Percentiles rank a stretch among this genome's conserved stretches.
These are phyloP conservation scores for Cicer chorassanicum DNA, from an alignment of 306 rosid genomes.

Conservation along the genomic window DNA sequence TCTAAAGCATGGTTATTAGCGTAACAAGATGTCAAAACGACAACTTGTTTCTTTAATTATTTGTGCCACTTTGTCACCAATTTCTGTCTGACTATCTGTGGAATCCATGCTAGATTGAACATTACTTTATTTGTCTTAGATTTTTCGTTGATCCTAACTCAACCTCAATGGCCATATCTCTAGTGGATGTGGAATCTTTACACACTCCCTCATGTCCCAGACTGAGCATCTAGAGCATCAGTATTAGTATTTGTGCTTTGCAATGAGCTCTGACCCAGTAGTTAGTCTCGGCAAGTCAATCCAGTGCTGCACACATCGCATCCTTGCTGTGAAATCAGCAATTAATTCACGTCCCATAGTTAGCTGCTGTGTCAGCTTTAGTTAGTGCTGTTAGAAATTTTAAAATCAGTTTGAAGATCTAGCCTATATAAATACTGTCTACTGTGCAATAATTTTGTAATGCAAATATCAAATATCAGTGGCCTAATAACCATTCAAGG, in stretches of 20 bases:
- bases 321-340: background rate
- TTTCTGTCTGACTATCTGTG: background rate
- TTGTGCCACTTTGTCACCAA: constrained; percentile 5
- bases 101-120: background rate
- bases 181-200: background rate
- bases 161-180: background rate
- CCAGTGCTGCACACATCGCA: background rate
- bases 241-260: background rate
- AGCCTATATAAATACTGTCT: background rate
- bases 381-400: background rate
- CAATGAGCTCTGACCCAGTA: background rate
- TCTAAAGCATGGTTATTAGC: constrained; percentile 13
- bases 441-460: background rate
- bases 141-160: background rate
- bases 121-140: background rate
- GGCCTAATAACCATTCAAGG: background rate
- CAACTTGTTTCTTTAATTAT: constrained; percentile 11
- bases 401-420: background rate
- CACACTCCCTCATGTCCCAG: background rate
- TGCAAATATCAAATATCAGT: background rate
- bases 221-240: background rate
- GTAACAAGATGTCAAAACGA: constrained; percentile 28
- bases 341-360: background rate
- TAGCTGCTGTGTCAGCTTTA: background rate
- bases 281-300: background rate